These are phyloP conservation scores for Litsea cubeba DNA, from an alignment of 164 flowering plant genomes.

Conservation along the genomic window DNA sequence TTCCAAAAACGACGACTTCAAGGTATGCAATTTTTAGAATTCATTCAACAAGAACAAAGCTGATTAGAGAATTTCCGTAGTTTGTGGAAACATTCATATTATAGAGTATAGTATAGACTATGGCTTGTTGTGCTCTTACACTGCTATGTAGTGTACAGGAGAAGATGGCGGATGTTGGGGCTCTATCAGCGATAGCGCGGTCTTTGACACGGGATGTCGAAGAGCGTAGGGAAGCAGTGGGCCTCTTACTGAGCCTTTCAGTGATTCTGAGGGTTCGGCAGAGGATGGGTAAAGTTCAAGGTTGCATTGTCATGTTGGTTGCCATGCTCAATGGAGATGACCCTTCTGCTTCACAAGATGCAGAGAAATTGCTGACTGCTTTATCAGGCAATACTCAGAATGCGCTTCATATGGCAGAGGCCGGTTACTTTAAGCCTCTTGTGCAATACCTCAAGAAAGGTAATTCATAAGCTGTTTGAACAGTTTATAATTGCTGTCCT, in stretches of 20 bases:
- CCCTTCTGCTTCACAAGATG: slow-evolving; percentile 50
- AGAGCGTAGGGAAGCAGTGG: slow-evolving; percentile 77
- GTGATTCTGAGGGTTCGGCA: slow-evolving; percentile 42
- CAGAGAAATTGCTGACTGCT: slow-evolving; percentile 45
- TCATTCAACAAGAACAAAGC: neutral
- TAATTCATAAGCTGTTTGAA: slow-evolving; percentile 14
- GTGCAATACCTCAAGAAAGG: slow-evolving; percentile 66
- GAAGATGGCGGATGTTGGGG: slow-evolving; percentile 52
- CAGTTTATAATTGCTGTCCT: neutral
- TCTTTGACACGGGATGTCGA: slow-evolving; percentile 62
- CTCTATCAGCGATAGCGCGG: slow-evolving; percentile 49
- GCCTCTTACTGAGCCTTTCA: slow-evolving; percentile 51
- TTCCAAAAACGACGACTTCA: slow-evolving; percentile 28
- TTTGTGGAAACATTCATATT: too few relatives aligned
- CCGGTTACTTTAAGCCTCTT: slow-evolving; percentile 79
- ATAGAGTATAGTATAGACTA: neutral
- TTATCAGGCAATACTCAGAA: slow-evolving; percentile 69
- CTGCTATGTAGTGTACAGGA: slow-evolving; percentile 46
- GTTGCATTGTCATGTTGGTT: slow-evolving; percentile 86
- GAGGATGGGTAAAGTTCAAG: slow-evolving; percentile 69
- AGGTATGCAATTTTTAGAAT: slow-evolving; percentile 26
- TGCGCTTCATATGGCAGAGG: slow-evolving; percentile 93
- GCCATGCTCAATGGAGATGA: slow-evolving; percentile 63
- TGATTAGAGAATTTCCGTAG: too few relatives aligned
- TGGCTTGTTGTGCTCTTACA: neutral